Evolutionary conservation across 768 basidiomycete species (phyloP).

Genomic region (Lactarius indigo): DNA sequence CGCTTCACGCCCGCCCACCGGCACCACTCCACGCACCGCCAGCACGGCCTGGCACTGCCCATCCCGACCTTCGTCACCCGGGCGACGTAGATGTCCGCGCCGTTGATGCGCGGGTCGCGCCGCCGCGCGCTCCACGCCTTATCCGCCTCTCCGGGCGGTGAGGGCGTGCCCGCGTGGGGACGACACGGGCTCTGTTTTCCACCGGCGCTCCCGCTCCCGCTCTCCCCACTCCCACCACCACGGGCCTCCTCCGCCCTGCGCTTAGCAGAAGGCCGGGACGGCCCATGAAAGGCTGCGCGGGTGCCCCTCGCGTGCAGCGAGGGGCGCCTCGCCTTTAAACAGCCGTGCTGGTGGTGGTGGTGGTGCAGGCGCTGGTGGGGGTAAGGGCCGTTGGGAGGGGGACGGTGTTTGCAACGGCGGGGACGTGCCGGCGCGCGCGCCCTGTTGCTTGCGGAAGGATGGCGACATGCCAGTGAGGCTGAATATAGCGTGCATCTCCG

Average conservation of each 20-base stretch:
- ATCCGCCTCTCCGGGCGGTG: constrained; percentile 22
- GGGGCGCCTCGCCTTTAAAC: constrained; percentile 25
- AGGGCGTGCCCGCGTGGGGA: constrained; percentile 8
- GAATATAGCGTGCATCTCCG: constrained; percentile 59
- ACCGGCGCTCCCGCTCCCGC: background rate
- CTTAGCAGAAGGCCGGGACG: constrained; percentile 1
- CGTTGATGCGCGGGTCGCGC: constrained; percentile 43
- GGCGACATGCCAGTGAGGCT: constrained; percentile 48
- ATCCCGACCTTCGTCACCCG: constrained; percentile 48
- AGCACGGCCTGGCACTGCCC: constrained; percentile 51
- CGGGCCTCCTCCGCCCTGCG: constrained; percentile 4
- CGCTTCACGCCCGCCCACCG: constrained; percentile 55
- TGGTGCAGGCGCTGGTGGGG: constrained; percentile 28
- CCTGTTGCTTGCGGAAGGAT: constrained; percentile 48
- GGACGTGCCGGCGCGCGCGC: constrained; percentile 32
- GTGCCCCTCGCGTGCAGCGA: constrained; percentile 25
- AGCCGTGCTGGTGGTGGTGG: constrained; percentile 13
- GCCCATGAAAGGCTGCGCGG: constrained; percentile 11
- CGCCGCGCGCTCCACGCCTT: constrained; percentile 36
- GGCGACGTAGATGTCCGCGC: constrained; percentile 54
- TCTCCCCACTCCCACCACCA: constrained; percentile 13
- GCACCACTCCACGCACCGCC: constrained; percentile 56
- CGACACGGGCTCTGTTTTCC: background rate
- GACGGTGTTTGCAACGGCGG: constrained; percentile 21
- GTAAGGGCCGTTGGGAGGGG: constrained; percentile 4